Conservation (phyloP, 2,329 filamentous ascomycete genomes). For the Davidsoniella neocaledoniae region DNA sequence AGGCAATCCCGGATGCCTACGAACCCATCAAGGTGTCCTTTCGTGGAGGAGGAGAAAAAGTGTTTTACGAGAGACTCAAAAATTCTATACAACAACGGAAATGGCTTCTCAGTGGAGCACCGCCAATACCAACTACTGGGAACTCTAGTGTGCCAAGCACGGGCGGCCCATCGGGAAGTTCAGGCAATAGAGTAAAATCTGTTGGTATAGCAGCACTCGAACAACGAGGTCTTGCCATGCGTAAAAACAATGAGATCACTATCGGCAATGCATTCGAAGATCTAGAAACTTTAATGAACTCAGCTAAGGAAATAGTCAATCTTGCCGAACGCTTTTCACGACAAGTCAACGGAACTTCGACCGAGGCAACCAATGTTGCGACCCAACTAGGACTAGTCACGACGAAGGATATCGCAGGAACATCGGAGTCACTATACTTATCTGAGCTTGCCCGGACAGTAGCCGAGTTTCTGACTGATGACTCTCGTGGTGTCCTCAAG, state of each 20-base stretch:
- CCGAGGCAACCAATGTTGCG: constrained; percentile 46
- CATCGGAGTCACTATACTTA: constrained; percentile 70
- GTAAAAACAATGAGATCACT: constrained; percentile 82
- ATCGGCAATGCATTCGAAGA: constrained; percentile 94
- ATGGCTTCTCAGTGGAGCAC: constrained; percentile 83
- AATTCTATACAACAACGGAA: constrained; percentile 80
- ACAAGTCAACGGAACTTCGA: constrained; percentile 44
- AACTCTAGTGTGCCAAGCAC: constrained; percentile 17
- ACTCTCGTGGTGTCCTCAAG: constrained; percentile 58
- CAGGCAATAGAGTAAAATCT: constrained; percentile 29
- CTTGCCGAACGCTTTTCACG: constrained; percentile 76
- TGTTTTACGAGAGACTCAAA: constrained; percentile 79
- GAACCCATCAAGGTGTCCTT: constrained; percentile 88
- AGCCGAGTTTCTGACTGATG: constrained; percentile 79
- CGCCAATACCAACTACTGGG: constrained; percentile 56
- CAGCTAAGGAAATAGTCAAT: constrained; percentile 87
- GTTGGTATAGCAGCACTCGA: constrained; percentile 89
- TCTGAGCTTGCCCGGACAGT: constrained; percentile 73
- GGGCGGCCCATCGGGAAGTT: background rate
- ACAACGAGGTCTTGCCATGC: constrained; percentile 63
- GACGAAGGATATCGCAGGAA: constrained; percentile 85
- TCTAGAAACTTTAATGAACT: constrained; percentile 90
- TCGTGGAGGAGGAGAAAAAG: constrained; percentile 70
- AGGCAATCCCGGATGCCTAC: constrained; percentile 32
- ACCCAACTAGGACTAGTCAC: constrained; percentile 78